Conservation (phyloP, 495 filamentous ascomycete species). For the Glonium stellatum region DNA sequence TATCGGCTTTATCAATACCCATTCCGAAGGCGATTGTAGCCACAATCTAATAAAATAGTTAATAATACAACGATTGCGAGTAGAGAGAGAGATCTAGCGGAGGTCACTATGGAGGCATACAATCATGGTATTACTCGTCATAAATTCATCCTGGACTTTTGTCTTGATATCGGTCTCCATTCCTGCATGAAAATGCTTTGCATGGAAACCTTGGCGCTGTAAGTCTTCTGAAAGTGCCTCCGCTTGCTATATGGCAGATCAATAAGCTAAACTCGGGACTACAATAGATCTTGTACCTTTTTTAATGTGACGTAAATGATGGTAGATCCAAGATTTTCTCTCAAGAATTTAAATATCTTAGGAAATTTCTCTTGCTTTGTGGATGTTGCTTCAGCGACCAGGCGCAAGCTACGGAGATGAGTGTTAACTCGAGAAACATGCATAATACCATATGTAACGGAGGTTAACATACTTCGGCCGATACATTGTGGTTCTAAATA, state of each 20-base stretch:
- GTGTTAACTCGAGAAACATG: conserved; percentile 32
- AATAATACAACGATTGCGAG: background rate
- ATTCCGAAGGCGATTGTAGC: conserved; percentile 51
- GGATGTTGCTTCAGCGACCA: conserved; percentile 43
- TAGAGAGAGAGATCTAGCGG: background rate
- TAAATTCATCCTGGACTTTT: conserved; percentile 47
- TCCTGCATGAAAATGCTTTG: conserved; percentile 48
- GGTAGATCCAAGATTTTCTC: conserved; percentile 44
- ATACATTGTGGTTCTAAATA: conserved; percentile 53
- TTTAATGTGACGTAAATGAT: conserved; percentile 49
- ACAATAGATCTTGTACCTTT: conserved; percentile 17
- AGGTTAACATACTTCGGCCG: conserved; percentile 39
- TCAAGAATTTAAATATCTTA: conserved; percentile 43
- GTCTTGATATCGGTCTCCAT: conserved; percentile 40
- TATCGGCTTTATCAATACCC: conserved; percentile 43
- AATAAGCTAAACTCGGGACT: background rate
- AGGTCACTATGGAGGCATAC: conserved; percentile 13
- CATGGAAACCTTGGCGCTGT: conserved; percentile 34
- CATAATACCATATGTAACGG: too few relatives aligned
- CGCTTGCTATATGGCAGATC: conserved; percentile 32
- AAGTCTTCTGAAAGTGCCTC: conserved; percentile 41
- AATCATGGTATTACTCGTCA: conserved; percentile 41
- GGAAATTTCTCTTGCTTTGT: conserved; percentile 40
- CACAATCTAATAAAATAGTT: conserved; percentile 23
- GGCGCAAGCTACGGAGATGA: conserved; percentile 2